Base-by-base conservation (phyloP, 176 grass and related monocot species). In the Ananas comosus region DNA sequence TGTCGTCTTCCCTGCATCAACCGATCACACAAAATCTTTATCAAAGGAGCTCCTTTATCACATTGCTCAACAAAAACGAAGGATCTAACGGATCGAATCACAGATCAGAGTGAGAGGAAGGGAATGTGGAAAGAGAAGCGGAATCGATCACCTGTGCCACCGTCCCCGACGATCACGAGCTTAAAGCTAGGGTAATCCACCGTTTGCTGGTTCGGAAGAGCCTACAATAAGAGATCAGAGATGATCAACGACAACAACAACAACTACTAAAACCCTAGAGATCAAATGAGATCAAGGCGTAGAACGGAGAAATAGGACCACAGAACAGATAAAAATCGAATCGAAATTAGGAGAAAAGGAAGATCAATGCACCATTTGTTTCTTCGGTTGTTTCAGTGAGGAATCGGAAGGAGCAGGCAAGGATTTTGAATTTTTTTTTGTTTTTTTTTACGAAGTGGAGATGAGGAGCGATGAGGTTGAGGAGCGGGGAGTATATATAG, bases 111-210 rank as follows among this genome's bases (percentile, higher is more conserved):
- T 61, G 56, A 61, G 10, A 14, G 21, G 2, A 22, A 22, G 10
- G 2, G 3, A 61, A 21, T 61, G 16, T 61, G 56, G 42, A 81
- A 19, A 19, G 18, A 1, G 24, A 14, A 57, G 7, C 51, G 8
- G 33, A 56, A 53, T 48, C 56, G 56, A 61, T 61, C n/a, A 82
- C 80, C 80, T 22, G 80, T 82, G 48, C 80, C 80, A n/a, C 80
- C 72, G 64, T 82, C 72, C 21, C 80, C 73, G 13, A 82, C 80
- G 70, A 82, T 74, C 12, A 82, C 80, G 9, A 82, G 67, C 80
- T 82, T 82, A 51, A 81, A 81, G 79, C 72, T 81, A 19, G 79
- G 79, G 12, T 81, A 81, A 53, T 75, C 53, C 9, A 76, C 58
- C 8, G 73, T 53, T 51, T 82, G 72, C 54, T 82, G 72, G 67